Evolutionary conservation across 2,329 filamentous ascomycete genomes (phyloP).

Genomic region (Pseudogymnoascus sp.): DNA sequence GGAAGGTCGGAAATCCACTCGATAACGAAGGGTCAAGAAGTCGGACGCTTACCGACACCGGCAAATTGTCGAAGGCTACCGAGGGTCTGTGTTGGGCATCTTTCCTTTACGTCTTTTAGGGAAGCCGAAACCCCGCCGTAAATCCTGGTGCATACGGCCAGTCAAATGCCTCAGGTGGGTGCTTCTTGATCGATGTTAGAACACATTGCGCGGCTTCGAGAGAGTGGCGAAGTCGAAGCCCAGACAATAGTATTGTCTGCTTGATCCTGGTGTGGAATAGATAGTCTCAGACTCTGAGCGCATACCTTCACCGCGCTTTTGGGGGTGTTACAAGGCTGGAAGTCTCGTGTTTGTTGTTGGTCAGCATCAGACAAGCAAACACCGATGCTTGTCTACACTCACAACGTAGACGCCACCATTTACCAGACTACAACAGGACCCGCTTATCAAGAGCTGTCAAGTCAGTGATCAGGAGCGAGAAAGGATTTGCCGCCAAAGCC

Average conservation of each 20-base stretch:
- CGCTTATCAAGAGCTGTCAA: not conserved
- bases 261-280: not conserved
- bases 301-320: not conserved
- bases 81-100: not conserved
- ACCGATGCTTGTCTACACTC: not conserved
- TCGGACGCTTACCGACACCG: not conserved
- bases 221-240: not conserved
- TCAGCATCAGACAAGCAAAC: not conserved
- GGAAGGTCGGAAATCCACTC: conserved; percentile 4
- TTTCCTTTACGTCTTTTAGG: not conserved
- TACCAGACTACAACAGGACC: not conserved
- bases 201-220: not conserved
- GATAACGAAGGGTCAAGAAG: not conserved
- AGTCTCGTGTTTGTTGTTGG: not conserved
- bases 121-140: not conserved
- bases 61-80: not conserved
- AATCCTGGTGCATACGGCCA: not conserved
- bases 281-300: not conserved
- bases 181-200: not conserved
- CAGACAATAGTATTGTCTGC: conserved; percentile 1
- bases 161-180: not conserved
- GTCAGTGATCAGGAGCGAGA: not conserved
- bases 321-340: not conserved
- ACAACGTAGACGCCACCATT: not conserved
- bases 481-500: not conserved